Base-by-base conservation (phyloP, 768 basidiomycete species). In the Hydnomerulius pinastri region DNA sequence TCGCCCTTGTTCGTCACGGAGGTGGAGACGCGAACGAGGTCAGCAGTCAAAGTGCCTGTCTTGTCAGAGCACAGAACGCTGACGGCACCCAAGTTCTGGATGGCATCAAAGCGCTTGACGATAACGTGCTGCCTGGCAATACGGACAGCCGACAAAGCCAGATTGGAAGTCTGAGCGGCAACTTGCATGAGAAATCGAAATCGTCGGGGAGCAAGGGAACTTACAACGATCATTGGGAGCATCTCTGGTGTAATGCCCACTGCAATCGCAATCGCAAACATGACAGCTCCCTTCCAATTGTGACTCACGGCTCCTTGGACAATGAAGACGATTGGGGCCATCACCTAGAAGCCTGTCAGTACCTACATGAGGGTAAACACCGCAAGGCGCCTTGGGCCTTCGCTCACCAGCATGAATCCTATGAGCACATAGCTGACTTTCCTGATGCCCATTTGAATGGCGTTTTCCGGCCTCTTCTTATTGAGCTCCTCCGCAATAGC, bases 71-170 rank as follows among this genome's bases (percentile, higher is more conserved):
- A 85, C 45, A 77, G 61, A 42, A 76, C 59, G 46, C 68, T 71
- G 23, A 86, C 81, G 8, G 76, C 80, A 10, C 82, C 80, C 33
- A 86, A 61, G 43, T 77, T 81, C 60, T 86, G 83, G 53, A 86
- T 72, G 12, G 83, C 82, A 55, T 85, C 82, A 53, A 86, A 75
- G 46, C 80, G 76, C 28, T 82, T 74, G 13, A 85, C 81, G 48
- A 86, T 77, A 28, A 84, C 84, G 53, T 84, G 76, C 59, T 82
- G 71, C 37, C 66, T 72, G 3, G 80, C 81, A 63, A 85, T 80
- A 45, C 77, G 75, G 43, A 74, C 70, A 2, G 80, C 79, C 0
- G 81, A 82, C 21, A 79, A 73, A 6, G 83, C 80, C 65, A 85
- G 72, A 11, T 83, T 85, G 36, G 84, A 71, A 3, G 80, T 78